Conservation (phyloP, 2,329 filamentous ascomycete genomes). For the Colletotrichum sojae region DNA sequence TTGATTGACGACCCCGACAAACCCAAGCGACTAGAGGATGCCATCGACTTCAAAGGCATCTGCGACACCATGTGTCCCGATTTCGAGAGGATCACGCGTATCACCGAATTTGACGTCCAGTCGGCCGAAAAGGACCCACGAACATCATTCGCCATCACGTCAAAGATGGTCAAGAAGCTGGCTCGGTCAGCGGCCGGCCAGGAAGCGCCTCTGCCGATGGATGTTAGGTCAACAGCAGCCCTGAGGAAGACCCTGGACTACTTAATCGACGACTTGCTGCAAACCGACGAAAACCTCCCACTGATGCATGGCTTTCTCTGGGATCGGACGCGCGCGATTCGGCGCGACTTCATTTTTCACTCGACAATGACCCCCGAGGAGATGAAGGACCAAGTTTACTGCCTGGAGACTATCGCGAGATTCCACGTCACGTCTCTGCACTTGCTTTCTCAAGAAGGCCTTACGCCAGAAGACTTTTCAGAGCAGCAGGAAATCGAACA, state of each 20-base stretch:
- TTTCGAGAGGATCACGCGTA: constrained; percentile 74
- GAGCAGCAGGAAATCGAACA: constrained; percentile 79
- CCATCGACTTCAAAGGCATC: constrained; percentile 77
- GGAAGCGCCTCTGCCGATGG: constrained; percentile 77
- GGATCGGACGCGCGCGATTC: constrained; percentile 77
- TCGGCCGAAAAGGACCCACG: constrained; percentile 65
- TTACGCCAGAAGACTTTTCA: constrained; percentile 72
- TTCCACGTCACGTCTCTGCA: constrained; percentile 78
- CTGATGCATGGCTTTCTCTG: constrained; percentile 75
- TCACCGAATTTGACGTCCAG: constrained; percentile 72
- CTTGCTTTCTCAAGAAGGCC: constrained; percentile 70
- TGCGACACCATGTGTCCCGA: constrained; percentile 80
- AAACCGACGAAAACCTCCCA: constrained; percentile 68
- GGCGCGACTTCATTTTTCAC: constrained; percentile 78
- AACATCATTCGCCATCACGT: constrained; percentile 62
- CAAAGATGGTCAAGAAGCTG: constrained; percentile 76
- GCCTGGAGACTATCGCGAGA: constrained; percentile 75
- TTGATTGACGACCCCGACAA: constrained; percentile 77
- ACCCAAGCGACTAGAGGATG: constrained; percentile 72
- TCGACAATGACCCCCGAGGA: constrained; percentile 71
- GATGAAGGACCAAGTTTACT: constrained; percentile 72
- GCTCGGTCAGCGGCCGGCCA: constrained; percentile 78
- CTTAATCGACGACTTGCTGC: constrained; percentile 71
- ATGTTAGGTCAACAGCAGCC: constrained; percentile 73
- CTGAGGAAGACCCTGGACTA: constrained; percentile 75